Base-by-base conservation (phyloP, 352 stramenopile genomes). In the Globisporangium cylindrosporum region DNA sequence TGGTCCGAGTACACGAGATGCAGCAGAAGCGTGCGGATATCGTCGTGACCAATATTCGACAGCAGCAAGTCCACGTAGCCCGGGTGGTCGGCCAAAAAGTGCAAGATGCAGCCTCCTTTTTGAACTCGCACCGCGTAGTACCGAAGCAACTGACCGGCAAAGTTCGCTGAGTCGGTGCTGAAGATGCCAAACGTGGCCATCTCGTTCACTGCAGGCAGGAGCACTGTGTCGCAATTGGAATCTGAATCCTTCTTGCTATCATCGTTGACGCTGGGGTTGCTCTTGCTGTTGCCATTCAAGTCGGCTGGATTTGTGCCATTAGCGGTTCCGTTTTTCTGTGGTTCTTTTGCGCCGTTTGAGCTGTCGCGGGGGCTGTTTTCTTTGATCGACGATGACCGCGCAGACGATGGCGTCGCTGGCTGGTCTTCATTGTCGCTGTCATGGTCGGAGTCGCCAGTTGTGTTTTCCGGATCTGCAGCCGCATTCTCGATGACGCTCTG, bases 1-100 rank as follows among this genome's bases (percentile, higher is more conserved):
- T 95, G 88, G 62, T 95, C 88, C 29, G 86, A 88, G 73, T 95
- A 95, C 48, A 94, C 81, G 51, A 95, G 60, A 59, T 93, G 88
- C 56, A 95, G 70, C 62, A 95, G 59, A 55, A 93, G 64, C 41
- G 81, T 90, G 43, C 86, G 83, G 43, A 91, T 86, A 72, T 94
- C 86, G 66, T 95, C 88, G 72, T 94, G 82, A 25, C 86, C 86
- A 49, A 94, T 83, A 61, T 93, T 93, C 43, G 81, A 84, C 41
- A 95, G 69, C 67, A 95, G 62, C 71, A 95, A 76, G 56, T 92
- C 82, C 24, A 94, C 85, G 27, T 78, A 79, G 4, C 69, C 73
- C 6, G 78, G 77, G 38, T 90, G 81, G 3, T 81, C 58, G 0
- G 81, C 70, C 32, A 95, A 73, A 57, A 87, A 93, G 38, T 90